phyloP scores from a whole-genome alignment of 2,329 filamentous ascomycete species.

The Curvularia verruculosa region DNA sequence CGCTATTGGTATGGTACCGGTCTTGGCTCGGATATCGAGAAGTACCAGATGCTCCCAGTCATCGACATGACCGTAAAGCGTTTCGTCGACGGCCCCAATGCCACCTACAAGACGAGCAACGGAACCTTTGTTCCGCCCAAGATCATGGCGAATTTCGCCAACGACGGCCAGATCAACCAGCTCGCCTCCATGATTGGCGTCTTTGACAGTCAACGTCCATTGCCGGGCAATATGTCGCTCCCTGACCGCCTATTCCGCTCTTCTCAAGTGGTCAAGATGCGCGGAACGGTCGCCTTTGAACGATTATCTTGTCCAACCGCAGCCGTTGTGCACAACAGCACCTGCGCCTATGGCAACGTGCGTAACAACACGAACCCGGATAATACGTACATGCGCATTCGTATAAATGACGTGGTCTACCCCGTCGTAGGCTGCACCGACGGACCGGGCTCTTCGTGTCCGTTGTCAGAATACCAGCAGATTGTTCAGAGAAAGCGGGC shows the following conservation, averaged over 20 bases:
- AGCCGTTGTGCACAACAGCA: slow-evolving; percentile 11
- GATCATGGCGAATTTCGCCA: slow-evolving; percentile 66
- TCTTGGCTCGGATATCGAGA: slow-evolving; percentile 60
- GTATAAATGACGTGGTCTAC: slow-evolving; percentile 52
- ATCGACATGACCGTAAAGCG: slow-evolving; percentile 61
- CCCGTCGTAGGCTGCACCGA: slow-evolving; percentile 61
- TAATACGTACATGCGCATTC: slow-evolving; percentile 21
- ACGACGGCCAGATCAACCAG: slow-evolving; percentile 70
- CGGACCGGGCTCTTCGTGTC: slow-evolving; percentile 56
- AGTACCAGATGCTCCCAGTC: slow-evolving; percentile 67
- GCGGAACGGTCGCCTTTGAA: slow-evolving; percentile 70
- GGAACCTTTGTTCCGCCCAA: slow-evolving; percentile 59
- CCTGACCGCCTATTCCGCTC: slow-evolving; percentile 60
- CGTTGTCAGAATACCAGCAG: slow-evolving; percentile 37
- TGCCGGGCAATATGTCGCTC: slow-evolving; percentile 57
- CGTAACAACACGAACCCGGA: slow-evolving; percentile 21
- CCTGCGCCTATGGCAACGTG: background rate
- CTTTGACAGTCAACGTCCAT: slow-evolving; percentile 61
- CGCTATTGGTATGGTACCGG: slow-evolving; percentile 72
- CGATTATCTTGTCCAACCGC: slow-evolving; percentile 59
- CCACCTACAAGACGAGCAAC: slow-evolving; percentile 57
- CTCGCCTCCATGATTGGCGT: slow-evolving; percentile 65
- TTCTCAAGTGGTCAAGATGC: slow-evolving; percentile 65
- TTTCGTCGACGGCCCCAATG: slow-evolving; percentile 60
- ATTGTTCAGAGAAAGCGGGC: slow-evolving; percentile 54